Base-by-base conservation (phyloP, 768 basidiomycete genomes). In the Collybiopsis confluens region DNA sequence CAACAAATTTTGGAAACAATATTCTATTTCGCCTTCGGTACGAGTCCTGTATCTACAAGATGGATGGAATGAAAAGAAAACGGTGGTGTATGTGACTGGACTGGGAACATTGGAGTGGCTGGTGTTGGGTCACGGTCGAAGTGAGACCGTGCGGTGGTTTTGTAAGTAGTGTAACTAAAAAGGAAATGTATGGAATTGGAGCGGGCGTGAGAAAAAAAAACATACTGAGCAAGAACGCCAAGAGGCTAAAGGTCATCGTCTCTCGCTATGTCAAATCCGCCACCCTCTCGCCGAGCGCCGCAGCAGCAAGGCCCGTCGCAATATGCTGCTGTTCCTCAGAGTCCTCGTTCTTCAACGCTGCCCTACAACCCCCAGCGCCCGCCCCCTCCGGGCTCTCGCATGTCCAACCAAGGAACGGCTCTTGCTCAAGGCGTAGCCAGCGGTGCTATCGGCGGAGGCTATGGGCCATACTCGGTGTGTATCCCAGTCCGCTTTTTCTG, bases 401-500 rank as follows among this genome's bases (percentile, higher is more conserved):
- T 51, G 7, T 58, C 63, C 38, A 68, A 64, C 54, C 60, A 59
- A 56, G 77, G 75, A 58, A 75, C 73, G 47, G 81, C 81, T 20
- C 84, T 88, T 43, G 80, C 86, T 9, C 85, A 82, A 58, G 86
- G 88, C 43, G 89, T 92, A n/a, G 89, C 88, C 0, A 86, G 78
- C 27, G 91, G 90, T 7, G 73, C 74, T 30, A 88, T 93, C 62
- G 91, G 91, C 3, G 79, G 81, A 23, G 83, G 82, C 16, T 92
- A 92, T 74, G 91, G 91, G 10, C 91, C 91, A 23, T 92, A 92
- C 71, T 85, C 89, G n/a, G 90, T 92, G 60, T 54, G 85, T 73
- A 11, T 41, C 46, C 26, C 37, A 13, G n/a, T n/a, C 49, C 46
- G 3, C 38, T 45, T 35, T 16, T 46, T 35, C 45, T 52, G 52